Percentiles rank a stretch among this genome's conserved stretches.
These are phyloP conservation scores for Pseudonitzschia multiseries DNA, from an alignment of 108 stramenopile species.

Conservation along the genomic window DNA sequence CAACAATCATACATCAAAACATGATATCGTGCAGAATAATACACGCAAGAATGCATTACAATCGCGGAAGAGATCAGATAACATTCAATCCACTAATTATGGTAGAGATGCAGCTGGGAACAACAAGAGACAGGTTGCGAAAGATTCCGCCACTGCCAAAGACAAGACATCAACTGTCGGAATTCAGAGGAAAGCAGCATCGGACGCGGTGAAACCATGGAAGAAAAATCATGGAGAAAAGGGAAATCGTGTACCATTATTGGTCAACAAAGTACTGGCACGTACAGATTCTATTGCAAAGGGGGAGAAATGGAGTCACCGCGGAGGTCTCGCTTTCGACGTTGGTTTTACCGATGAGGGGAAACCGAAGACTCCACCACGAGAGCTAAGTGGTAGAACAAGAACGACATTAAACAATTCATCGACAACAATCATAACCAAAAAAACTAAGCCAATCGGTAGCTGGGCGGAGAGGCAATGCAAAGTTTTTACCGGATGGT, in stretches of 20 bases:
- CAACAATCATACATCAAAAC: too few relatives aligned
- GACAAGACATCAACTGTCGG: background rate
- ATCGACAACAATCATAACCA: background rate
- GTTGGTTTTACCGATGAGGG: slow-evolving; percentile 9
- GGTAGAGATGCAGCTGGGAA: background rate
- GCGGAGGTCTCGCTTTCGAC: slow-evolving; percentile 12
- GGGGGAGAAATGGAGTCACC: background rate
- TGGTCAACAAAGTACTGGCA: background rate
- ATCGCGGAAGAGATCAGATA: background rate
- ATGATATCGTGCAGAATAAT: too few relatives aligned
- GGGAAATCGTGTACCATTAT: background rate
- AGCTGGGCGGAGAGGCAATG: slow-evolving; percentile 81
- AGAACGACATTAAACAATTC: slow-evolving; percentile 22
- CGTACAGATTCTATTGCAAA: background rate
- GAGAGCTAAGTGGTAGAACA: slow-evolving; percentile 4
- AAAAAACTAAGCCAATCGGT: slow-evolving; percentile 19
- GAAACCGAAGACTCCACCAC: background rate
- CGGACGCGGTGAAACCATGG: slow-evolving; percentile 11
- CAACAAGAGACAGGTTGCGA: background rate
- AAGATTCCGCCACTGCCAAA: background rate
- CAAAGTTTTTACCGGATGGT: slow-evolving; percentile 64
- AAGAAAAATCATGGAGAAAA: background rate
- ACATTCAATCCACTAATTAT: background rate
- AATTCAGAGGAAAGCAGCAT: background rate
- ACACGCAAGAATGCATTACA: too few relatives aligned